Percentiles rank a stretch among this genome's conserved stretches.
Conservation (phyloP, 2,329 filamentous ascomycete species). For the Tolypocladium tropicale region DNA sequence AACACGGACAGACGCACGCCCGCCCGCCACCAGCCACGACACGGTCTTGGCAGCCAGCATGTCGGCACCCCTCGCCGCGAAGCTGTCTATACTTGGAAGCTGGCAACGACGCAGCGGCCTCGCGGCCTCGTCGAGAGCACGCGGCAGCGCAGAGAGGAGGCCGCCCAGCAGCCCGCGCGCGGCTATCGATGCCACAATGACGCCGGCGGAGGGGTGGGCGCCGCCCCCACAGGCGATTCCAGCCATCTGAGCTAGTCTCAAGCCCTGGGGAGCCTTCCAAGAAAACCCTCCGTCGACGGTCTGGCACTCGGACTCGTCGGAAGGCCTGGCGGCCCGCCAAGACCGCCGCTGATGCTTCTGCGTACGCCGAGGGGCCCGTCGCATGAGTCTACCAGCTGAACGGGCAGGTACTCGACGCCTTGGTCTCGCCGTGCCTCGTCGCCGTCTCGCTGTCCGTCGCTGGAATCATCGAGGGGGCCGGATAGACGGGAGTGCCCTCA, state of each 20-base stretch:
- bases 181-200: not conserved
- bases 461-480: too few relatives aligned
- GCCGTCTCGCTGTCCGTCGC: too few relatives aligned
- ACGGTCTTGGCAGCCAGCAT: not conserved
- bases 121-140: too few relatives aligned
- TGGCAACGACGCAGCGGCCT: too few relatives aligned
- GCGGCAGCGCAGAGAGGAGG: not conserved
- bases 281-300: not conserved
- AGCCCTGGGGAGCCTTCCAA: not conserved
- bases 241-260: not conserved
- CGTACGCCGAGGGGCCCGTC: too few relatives aligned
- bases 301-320: not conserved
- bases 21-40: too few relatives aligned
- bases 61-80: not conserved
- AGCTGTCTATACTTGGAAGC: too few relatives aligned
- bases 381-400: too few relatives aligned
- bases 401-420: too few relatives aligned
- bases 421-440: too few relatives aligned
- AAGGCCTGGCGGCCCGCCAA: not conserved
- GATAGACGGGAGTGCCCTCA: not conserved
- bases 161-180: not conserved
- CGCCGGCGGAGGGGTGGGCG: not conserved
- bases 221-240: not conserved
- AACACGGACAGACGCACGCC: too few relatives aligned
- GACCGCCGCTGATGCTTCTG: not conserved